Evolutionary conservation across 2,329 filamentous ascomycete species (phyloP).

Genomic region (Aureobasidium melanogenum): DNA sequence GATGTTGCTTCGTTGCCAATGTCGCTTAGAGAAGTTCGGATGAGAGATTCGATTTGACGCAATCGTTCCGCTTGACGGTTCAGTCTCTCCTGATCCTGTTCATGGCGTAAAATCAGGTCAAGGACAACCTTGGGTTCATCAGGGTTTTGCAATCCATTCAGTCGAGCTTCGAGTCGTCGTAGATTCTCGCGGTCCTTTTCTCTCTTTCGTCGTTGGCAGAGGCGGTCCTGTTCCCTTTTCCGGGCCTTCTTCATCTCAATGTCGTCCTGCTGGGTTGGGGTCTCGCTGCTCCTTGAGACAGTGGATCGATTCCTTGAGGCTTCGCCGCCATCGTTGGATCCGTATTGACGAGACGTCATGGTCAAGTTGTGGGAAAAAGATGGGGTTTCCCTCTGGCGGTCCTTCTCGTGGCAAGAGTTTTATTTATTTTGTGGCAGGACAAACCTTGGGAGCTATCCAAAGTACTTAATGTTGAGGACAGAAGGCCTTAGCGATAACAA

Average conservation of each 20-base stretch:
- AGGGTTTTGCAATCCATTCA: slow-evolving; percentile 9
- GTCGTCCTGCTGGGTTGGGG: slow-evolving; percentile 7
- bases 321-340: background rate
- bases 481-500: slow-evolving; percentile 7
- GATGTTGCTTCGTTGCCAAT: background rate
- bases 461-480: slow-evolving; percentile 2
- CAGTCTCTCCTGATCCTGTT: slow-evolving; percentile 11
- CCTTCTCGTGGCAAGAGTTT: background rate
- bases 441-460: background rate
- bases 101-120: slow-evolving; percentile 10
- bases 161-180: slow-evolving; percentile 11
- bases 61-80: slow-evolving; percentile 8
- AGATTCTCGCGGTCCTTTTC: slow-evolving; percentile 13
- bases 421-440: background rate
- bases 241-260: slow-evolving; percentile 8
- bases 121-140: slow-evolving; percentile 10
- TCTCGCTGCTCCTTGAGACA: slow-evolving; percentile 1
- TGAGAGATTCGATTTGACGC: slow-evolving; percentile 9
- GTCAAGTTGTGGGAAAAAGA: background rate
- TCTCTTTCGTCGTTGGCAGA: slow-evolving; percentile 10
- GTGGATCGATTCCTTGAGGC: background rate
- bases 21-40: background rate
- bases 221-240: slow-evolving; percentile 10
- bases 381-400: background rate
- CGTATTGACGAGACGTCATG: slow-evolving; percentile 1